Percentiles rank a stretch among this genome's conserved stretches.
Evolutionary conservation across 805 yeast genomes (phyloP).

Genomic region (Metschnikowia picachoensis): DNA sequence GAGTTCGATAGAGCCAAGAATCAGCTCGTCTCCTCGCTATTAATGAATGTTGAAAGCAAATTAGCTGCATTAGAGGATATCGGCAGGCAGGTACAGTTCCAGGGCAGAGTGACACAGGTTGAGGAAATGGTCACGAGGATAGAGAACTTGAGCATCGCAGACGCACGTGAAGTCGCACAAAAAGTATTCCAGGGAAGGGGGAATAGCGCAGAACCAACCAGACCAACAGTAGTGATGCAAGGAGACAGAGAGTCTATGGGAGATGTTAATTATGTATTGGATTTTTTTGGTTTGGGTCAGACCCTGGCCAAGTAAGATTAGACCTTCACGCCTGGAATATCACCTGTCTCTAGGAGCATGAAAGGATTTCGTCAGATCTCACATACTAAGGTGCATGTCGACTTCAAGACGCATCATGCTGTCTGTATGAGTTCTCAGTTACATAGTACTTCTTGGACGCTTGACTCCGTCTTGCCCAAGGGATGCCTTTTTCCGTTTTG

Average conservation of each 20-base stretch:
- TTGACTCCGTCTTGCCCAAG: constrained; percentile 8
- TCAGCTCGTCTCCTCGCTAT: constrained; percentile 78
- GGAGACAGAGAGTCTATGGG: constrained; percentile 86
- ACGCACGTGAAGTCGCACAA: constrained; percentile 70
- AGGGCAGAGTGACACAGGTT: constrained; percentile 69
- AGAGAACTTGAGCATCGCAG: constrained; percentile 60
- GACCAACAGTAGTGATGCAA: constrained; percentile 85
- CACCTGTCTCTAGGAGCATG: too few relatives aligned
- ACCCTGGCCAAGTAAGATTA: background rate
- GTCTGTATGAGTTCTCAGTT: background rate
- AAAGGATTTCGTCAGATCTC: too few relatives aligned
- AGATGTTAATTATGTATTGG: constrained; percentile 64
- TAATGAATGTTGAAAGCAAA: constrained; percentile 91
- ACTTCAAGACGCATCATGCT: background rate
- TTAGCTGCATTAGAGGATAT: constrained; percentile 93
- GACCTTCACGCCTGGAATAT: too few relatives aligned
- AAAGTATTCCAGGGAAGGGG: constrained; percentile 67
- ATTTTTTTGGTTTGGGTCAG: constrained; percentile 69
- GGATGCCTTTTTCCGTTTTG: constrained; percentile 22
- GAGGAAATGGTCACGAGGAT: constrained; percentile 79
- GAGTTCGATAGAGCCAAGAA: constrained; percentile 91
- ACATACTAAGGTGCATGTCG: too few relatives aligned
- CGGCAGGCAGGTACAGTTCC: constrained; percentile 90
- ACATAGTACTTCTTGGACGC: background rate
- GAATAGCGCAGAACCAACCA: constrained; percentile 44